A percentile compares a stretch with the other conserved stretches of the same genome.
Conservation (phyloP, 495 filamentous ascomycete species). For the Entonaema liquescens region DNA sequence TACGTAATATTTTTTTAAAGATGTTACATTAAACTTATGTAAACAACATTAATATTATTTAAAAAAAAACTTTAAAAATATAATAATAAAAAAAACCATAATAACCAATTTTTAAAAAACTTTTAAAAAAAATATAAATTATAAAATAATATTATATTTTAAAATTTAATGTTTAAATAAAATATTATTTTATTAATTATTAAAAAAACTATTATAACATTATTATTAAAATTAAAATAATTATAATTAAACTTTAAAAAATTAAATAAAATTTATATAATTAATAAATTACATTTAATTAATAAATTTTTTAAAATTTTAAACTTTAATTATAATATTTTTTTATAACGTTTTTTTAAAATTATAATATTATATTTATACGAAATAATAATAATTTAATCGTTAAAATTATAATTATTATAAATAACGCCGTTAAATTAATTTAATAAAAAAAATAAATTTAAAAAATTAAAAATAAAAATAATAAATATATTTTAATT, state of each 20-base stretch:
- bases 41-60: too few species aligned
- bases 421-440: not conserved
- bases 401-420: slow-evolving; percentile 1
- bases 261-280: slow-evolving; percentile 8
- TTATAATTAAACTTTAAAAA: slow-evolving; percentile 11
- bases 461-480: slow-evolving; percentile 6
- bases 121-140: slow-evolving; percentile 9
- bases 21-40: too few species aligned
- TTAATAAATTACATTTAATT: too few species aligned
- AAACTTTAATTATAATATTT: slow-evolving; percentile 2
- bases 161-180: slow-evolving; percentile 12
- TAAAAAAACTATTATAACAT: not conserved
- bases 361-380: slow-evolving; percentile 13
- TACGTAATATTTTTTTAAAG: too few species aligned
- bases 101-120: not conserved
- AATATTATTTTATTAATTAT: not conserved
- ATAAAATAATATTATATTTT: slow-evolving; percentile 7
- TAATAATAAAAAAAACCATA: not conserved
- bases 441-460: slow-evolving; percentile 12
- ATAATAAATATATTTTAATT: slow-evolving; percentile 16
- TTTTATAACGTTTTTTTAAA: slow-evolving; percentile 9
- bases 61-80: too few species aligned
- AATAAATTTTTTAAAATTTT: slow-evolving; percentile 7
- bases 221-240: not conserved
- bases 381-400: not conserved